A percentile compares a stretch with the other conserved stretches of the same genome.
phyloP scores from a whole-genome alignment of 805 yeast genomes.

The Geotrichum ghanense region DNA sequence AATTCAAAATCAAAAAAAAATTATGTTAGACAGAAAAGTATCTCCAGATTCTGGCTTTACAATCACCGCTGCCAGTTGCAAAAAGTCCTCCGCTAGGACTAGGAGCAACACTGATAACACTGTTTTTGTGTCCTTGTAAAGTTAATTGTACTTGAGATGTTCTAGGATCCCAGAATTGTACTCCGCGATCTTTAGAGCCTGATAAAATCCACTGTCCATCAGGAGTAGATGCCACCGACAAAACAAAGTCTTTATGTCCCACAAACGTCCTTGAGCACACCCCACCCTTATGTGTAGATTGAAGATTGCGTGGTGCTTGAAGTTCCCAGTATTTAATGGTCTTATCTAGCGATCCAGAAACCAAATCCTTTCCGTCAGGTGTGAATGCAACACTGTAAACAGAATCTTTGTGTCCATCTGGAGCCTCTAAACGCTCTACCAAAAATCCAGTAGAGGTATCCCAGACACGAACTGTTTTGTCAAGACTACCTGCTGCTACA shows the following conservation, averaged over 20 bases:
- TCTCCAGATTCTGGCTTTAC: slow-evolving; percentile 94
- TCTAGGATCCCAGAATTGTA: slow-evolving; percentile 89
- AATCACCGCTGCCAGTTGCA: slow-evolving; percentile 97
- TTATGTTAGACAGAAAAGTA: slow-evolving; percentile 22
- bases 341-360: slow-evolving; percentile 90
- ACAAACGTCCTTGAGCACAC: slow-evolving; percentile 82
- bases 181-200: slow-evolving; percentile 96
- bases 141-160: slow-evolving; percentile 87
- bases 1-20: background rate
- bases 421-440: slow-evolving; percentile 85
- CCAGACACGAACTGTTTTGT: slow-evolving; percentile 94
- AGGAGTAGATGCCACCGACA: slow-evolving; percentile 89
- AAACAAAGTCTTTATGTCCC: slow-evolving; percentile 93
- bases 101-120: slow-evolving; percentile 90
- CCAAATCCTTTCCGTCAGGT: slow-evolving; percentile 81
- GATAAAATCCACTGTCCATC: slow-evolving; percentile 83
- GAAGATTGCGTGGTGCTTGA: slow-evolving; percentile 36
- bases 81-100: slow-evolving; percentile 79
- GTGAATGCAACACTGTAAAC: slow-evolving; percentile 93
- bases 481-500: slow-evolving; percentile 94
- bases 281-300: slow-evolving; percentile 28
- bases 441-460: slow-evolving; percentile 85
- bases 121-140: slow-evolving; percentile 95
- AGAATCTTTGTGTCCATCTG: slow-evolving; percentile 93
- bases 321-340: slow-evolving; percentile 94